Evolutionary conservation across 2,329 filamentous ascomycete genomes (phyloP).

Genomic region (Aspergillus calidoustus): DNA sequence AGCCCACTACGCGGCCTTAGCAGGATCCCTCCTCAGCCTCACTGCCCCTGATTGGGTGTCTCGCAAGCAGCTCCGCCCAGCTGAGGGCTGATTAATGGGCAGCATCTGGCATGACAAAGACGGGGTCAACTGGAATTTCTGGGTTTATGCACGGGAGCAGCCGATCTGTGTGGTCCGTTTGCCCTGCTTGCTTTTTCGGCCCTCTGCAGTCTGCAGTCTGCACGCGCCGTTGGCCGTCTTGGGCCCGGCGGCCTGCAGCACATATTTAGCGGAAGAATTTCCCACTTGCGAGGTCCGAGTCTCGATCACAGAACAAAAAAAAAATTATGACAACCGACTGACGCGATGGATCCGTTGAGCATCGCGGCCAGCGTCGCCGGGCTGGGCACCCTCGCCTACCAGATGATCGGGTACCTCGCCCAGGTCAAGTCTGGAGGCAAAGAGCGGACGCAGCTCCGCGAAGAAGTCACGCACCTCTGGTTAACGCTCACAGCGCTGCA

Average conservation of each 20-base stretch:
- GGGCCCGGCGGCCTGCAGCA: neutral
- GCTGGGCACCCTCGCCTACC: conserved; percentile 20
- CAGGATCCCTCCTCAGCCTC: neutral
- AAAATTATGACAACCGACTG: neutral
- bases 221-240: neutral
- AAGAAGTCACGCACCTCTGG: conserved; percentile 21
- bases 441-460: conserved; percentile 19
- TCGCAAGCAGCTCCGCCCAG: neutral
- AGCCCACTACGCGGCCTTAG: neutral
- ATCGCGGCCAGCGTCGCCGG: conserved; percentile 21
- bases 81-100: neutral
- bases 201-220: neutral
- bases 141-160: neutral
- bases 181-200: neutral
- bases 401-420: conserved; percentile 21
- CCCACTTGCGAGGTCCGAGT: neutral
- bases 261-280: neutral
- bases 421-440: conserved; percentile 16
- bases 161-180: neutral
- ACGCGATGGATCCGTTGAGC: conserved; percentile 23
- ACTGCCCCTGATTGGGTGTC: neutral
- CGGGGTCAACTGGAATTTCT: neutral
- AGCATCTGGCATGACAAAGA: neutral
- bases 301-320: neutral
- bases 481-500: conserved; percentile 16